Evolutionary conservation across 192 early-diverging fungal species (phyloP), one percentile per base, ranked within the genome.

Genomic region (Umbelopsis vinacea): DNA sequence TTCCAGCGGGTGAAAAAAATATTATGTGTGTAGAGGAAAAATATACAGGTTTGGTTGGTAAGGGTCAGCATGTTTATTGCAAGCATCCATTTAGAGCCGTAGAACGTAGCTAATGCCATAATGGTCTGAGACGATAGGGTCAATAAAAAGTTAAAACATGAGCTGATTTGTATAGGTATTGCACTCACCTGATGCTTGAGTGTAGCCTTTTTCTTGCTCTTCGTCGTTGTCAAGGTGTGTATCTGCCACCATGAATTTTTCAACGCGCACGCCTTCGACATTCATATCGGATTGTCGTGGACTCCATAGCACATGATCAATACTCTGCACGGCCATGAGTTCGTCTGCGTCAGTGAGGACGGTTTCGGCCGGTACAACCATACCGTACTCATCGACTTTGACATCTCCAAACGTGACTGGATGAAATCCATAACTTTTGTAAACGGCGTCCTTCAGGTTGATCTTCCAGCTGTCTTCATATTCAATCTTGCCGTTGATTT

Each of bases 391-490:
- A 69, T 72, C 84, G 6, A 84, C 73, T 3, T 81, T 75, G 21
- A 85, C 82, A 60, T 93, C 91, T n/a, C 89, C 91, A 83, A 90
- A 91, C 0, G 93, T 94, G n/a, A 95, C 86, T 4, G 92, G 91
- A 43, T 93, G 91, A 73, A 90, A 85, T 1, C 88, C 88, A 22
- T 83, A 81, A 15, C 83, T 55, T 66, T 89, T 84, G 37, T 87
- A 79, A 40, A 91, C 72, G 24, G 87, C 47, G 73, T 93, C 92
- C 46, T 33, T 55, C 47, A 78, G 22, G 8, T 53, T 12, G 6
- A 76, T 10, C 14, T 69, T 52, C 53, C 67, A 55, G 8, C 45
- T 23, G 23, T 72, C 26, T 14, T 33, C 46, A 53, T 17, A 38
- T 33, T 70, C 37, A 48, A 67, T 40, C 5, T 54, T 63, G 29